Conservation (phyloP, 768 basidiomycete species). For the Fibroporia radiculosa region DNA sequence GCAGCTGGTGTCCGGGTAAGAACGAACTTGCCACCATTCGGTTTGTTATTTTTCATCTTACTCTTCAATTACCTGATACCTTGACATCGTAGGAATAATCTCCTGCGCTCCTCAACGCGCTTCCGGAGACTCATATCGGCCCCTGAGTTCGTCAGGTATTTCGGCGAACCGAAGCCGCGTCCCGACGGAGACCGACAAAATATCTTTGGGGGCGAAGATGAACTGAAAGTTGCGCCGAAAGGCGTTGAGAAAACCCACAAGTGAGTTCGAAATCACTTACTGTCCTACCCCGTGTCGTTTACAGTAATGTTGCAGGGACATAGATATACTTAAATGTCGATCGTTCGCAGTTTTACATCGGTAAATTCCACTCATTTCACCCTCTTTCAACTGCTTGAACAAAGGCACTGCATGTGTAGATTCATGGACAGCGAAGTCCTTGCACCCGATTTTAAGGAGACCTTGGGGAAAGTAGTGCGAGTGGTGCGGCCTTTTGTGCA, state of each 20-base stretch:
- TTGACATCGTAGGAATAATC: slow-evolving; percentile 41
- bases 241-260: slow-evolving; percentile 78
- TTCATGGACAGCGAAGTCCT: slow-evolving; percentile 75
- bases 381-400: no score
- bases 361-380: slow-evolving; percentile 30
- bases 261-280: slow-evolving; percentile 28
- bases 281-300: neutral
- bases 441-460: slow-evolving; percentile 54
- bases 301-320: slow-evolving; percentile 58
- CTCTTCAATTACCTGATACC: neutral
- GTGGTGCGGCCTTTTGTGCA: slow-evolving; percentile 74
- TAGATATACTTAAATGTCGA: slow-evolving; percentile 84
- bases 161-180: slow-evolving; percentile 61
- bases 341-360: slow-evolving; percentile 60
- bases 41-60: slow-evolving; percentile 14
- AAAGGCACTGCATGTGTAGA: slow-evolving; percentile 31
- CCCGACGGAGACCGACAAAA: slow-evolving; percentile 58
- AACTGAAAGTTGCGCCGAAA: slow-evolving; percentile 88
- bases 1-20: slow-evolving; percentile 72
- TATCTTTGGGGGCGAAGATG: slow-evolving; percentile 83
- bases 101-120: slow-evolving; percentile 50
- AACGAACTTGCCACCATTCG: slow-evolving; percentile 75
- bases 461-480: slow-evolving; percentile 43
- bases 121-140: slow-evolving; percentile 61
- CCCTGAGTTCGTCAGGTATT: slow-evolving; percentile 66